Evolutionary conservation across 352 stramenopile species (phyloP).

Genomic region (Pythium plurisporium): DNA sequence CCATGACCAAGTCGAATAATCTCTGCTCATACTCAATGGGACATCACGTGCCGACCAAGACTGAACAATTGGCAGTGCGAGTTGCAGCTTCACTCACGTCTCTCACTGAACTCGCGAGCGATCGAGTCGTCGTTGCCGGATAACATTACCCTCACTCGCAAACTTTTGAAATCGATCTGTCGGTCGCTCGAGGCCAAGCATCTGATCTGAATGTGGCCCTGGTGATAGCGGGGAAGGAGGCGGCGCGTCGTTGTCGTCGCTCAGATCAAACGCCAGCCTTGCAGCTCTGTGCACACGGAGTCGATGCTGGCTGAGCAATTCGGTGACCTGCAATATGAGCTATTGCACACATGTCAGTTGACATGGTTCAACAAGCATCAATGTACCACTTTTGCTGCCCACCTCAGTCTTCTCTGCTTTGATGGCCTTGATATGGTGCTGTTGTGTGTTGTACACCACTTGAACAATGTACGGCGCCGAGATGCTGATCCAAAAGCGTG

Average conservation of each 20-base stretch:
- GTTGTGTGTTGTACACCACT: slow-evolving; percentile 71
- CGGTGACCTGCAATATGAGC: slow-evolving; percentile 51
- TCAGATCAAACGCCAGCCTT: neutral
- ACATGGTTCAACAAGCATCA: no score
- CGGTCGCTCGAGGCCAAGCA: neutral
- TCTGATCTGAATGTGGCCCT: slow-evolving; percentile 2
- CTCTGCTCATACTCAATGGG: no score
- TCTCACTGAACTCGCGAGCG: neutral
- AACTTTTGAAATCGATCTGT: slow-evolving; percentile 18
- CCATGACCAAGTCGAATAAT: no score
- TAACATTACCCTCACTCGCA: slow-evolving; percentile 22
- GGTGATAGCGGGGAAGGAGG: neutral
- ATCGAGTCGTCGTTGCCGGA: slow-evolving; percentile 19
- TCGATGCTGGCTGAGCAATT: slow-evolving; percentile 30
- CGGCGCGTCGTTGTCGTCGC: neutral
- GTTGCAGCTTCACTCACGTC: no score
- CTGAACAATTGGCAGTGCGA: no score
- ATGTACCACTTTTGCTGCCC: neutral
- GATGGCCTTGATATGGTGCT: slow-evolving; percentile 55
- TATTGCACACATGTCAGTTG: neutral
- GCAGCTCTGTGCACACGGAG: slow-evolving; percentile 26
- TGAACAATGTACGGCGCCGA: slow-evolving; percentile 63
- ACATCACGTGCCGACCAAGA: no score
- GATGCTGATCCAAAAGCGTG: slow-evolving; percentile 71
- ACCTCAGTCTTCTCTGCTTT: slow-evolving; percentile 72